Evolutionary conservation across 768 basidiomycete genomes (phyloP).

Genomic region (Phallus indusiatus): DNA sequence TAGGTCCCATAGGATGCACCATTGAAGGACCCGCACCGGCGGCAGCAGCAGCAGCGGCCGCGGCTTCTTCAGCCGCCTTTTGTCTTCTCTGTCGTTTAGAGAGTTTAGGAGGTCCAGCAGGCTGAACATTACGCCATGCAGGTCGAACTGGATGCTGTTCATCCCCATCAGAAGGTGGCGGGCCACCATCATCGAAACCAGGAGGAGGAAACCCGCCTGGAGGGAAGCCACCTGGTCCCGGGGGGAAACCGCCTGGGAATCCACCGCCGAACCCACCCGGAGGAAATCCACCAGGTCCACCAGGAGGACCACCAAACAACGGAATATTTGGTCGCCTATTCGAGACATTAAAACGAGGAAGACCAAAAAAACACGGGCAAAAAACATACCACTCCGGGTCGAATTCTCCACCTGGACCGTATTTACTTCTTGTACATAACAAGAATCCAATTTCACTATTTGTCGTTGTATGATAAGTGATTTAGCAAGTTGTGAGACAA

Average conservation of each 20-base stretch:
- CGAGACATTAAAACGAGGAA: background rate
- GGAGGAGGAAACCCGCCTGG: background rate
- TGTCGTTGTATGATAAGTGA: too few species aligned
- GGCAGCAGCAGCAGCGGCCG: background rate
- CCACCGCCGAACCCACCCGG: background rate
- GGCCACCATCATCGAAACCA: background rate
- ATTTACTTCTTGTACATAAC: constrained; percentile 60
- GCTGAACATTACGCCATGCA: constrained; percentile 60
- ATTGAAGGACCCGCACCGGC: too few species aligned
- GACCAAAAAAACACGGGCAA: constrained; percentile 18
- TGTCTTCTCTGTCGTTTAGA: constrained; percentile 6
- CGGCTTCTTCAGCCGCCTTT: constrained; percentile 1
- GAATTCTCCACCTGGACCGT: constrained; percentile 79
- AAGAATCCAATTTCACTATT: constrained; percentile 67
- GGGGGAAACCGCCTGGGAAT: background rate
- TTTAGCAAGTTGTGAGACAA: background rate
- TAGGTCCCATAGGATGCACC: constrained; percentile 25
- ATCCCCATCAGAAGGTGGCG: constrained; percentile 32
- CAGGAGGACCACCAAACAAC: constrained; percentile 15
- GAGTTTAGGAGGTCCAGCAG: constrained; percentile 38
- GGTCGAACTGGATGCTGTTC: constrained; percentile 46
- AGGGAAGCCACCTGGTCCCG: background rate
- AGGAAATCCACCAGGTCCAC: background rate
- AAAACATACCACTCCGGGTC: constrained; percentile 58
- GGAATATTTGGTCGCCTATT: constrained; percentile 34